These are phyloP conservation scores for Neofusicoccum cordaticola DNA, from an alignment of 2,329 filamentous ascomycete genomes.

Conservation along the genomic window DNA sequence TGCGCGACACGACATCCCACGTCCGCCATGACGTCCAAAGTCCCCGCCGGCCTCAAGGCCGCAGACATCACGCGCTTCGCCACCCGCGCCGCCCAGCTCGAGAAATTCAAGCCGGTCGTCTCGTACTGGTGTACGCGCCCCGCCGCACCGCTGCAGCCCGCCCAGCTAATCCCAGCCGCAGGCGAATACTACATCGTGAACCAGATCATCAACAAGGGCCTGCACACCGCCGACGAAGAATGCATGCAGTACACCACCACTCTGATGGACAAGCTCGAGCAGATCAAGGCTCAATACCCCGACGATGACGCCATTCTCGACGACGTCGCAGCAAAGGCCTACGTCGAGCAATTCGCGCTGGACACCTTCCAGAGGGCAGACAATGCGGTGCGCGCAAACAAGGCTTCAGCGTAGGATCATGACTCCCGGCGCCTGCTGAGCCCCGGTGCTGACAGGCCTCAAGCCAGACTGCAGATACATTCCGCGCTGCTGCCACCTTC, in stretches of 20 bases:
- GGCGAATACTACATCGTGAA: slow-evolving; percentile 92
- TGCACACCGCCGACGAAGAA: slow-evolving; percentile 77
- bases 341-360: slow-evolving; percentile 89
- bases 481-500: slow-evolving; percentile 88
- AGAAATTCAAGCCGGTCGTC: slow-evolving; percentile 78
- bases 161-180: slow-evolving; percentile 37
- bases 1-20: background rate
- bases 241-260: slow-evolving; percentile 75
- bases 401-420: slow-evolving; percentile 66
- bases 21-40: slow-evolving; percentile 63
- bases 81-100: slow-evolving; percentile 77
- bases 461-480: slow-evolving; percentile 89
- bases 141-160: background rate
- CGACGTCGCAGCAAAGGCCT: slow-evolving; percentile 81
- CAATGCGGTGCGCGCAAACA: slow-evolving; percentile 75
- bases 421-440: background rate
- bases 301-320: slow-evolving; percentile 81
- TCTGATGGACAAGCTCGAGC: slow-evolving; percentile 89
- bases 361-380: slow-evolving; percentile 85
- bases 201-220: slow-evolving; percentile 76
- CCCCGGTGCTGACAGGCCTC: slow-evolving; percentile 9
- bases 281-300: slow-evolving; percentile 70
- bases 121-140: slow-evolving; percentile 84
- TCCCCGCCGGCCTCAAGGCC: slow-evolving; percentile 71
- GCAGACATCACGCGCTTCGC: slow-evolving; percentile 84